phyloP scores from a whole-genome alignment of 2,329 filamentous ascomycete species.

The Stagonosporopsis chrysanthemi region DNA sequence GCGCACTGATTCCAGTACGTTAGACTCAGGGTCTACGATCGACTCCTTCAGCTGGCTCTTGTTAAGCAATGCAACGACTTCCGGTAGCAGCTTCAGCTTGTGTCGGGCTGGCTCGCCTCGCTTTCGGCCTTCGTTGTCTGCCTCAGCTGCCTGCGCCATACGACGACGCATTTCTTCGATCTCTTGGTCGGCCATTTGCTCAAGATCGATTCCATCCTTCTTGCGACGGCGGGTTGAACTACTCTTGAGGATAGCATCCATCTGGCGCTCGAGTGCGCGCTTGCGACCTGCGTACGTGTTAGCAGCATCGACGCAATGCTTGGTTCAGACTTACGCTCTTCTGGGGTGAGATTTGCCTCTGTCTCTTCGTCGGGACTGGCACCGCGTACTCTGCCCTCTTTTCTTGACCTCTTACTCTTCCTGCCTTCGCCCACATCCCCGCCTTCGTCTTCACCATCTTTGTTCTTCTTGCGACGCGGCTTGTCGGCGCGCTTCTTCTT shows the following conservation, averaged over 20 bases:
- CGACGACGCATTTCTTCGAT: constrained; percentile 85
- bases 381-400: constrained; percentile 47
- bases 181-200: constrained; percentile 87
- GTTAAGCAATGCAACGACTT: constrained; percentile 87
- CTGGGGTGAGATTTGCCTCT: constrained; percentile 81
- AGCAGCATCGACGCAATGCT: neutral
- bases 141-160: constrained; percentile 90
- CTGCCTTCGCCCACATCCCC: constrained; percentile 61
- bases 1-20: constrained; percentile 91
- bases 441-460: constrained; percentile 55
- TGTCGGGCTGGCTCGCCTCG: constrained; percentile 82
- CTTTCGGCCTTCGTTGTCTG: constrained; percentile 83
- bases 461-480: constrained; percentile 59
- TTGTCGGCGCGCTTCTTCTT: constrained; percentile 72
- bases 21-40: constrained; percentile 91
- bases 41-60: constrained; percentile 85
- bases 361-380: constrained; percentile 66
- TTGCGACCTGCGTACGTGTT: constrained; percentile 63
- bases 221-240: constrained; percentile 75
- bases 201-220: constrained; percentile 90
- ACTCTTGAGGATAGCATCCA: constrained; percentile 88
- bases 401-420: constrained; percentile 58
- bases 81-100: constrained; percentile 91
- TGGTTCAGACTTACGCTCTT: constrained; percentile 69
- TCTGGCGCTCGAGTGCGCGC: constrained; percentile 82